phyloP scores from a whole-genome alignment of 163 green algal genomes.

The Coccomyxa subellipsoidea region DNA sequence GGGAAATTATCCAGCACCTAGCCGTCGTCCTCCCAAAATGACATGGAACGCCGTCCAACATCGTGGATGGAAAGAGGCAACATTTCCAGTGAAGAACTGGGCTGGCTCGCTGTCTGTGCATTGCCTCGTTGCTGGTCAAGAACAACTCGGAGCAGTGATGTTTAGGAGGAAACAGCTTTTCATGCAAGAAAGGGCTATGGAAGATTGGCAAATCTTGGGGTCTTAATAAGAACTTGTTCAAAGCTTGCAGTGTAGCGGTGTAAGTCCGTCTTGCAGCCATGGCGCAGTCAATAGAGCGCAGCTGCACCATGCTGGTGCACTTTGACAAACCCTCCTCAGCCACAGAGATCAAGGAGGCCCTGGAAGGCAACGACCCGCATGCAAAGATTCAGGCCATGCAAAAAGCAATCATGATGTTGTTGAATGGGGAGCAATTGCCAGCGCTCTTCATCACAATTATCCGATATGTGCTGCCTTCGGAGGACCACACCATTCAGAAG shows the following conservation, averaged over 20 bases:
- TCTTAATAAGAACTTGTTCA: too few relatives aligned
- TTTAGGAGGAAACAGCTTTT: too few relatives aligned
- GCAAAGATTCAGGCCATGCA: slow-evolving; percentile 93
- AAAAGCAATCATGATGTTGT: slow-evolving; percentile 88
- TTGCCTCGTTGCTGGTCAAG: too few relatives aligned
- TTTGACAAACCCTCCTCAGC: slow-evolving; percentile 76
- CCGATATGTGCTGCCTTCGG: slow-evolving; percentile 95
- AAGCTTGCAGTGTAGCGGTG: neutral
- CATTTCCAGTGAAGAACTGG: neutral
- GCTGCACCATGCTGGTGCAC: slow-evolving; percentile 92
- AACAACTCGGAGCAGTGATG: too few relatives aligned
- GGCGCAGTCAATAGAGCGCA: slow-evolving; percentile 63
- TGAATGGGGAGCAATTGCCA: slow-evolving; percentile 95
- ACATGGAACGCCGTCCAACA: neutral
- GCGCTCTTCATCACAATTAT: slow-evolving; percentile 99
- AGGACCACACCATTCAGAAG: slow-evolving; percentile 99
- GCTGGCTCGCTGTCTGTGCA: too few relatives aligned
- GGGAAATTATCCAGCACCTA: neutral
- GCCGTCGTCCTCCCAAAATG: neutral
- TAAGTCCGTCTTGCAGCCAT: slow-evolving; percentile 25
- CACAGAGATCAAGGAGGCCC: slow-evolving; percentile 91
- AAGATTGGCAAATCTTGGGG: too few relatives aligned
- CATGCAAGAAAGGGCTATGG: too few relatives aligned
- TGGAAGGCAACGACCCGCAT: slow-evolving; percentile 86
- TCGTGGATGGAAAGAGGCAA: neutral